Percentiles rank a stretch among this genome's conserved stretches.
These are phyloP conservation scores for Dactylonectria estremocensis DNA, from an alignment of 2,329 filamentous ascomycete genomes.

Conservation along the genomic window DNA sequence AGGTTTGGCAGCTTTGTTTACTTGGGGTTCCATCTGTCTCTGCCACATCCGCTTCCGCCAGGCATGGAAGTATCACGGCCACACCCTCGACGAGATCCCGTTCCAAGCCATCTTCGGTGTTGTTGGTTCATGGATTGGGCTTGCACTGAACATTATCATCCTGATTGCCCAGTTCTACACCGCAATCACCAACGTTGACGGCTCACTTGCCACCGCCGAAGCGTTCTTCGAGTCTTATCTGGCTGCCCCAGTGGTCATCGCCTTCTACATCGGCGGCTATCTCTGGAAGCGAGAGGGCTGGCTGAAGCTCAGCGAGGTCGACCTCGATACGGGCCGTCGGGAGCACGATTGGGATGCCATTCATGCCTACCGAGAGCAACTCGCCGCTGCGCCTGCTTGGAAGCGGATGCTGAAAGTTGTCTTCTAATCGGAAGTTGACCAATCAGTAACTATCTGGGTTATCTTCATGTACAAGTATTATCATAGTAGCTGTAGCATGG, in stretches of 20 bases:
- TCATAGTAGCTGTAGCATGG: not conserved
- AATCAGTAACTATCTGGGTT: not conserved
- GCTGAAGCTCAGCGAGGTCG: conserved; percentile 72
- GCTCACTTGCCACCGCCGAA: conserved; percentile 47
- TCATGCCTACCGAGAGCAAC: conserved; percentile 61
- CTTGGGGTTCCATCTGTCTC: conserved; percentile 79
- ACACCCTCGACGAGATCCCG: conserved; percentile 76
- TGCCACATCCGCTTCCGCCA: conserved; percentile 79
- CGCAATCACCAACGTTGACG: conserved; percentile 58
- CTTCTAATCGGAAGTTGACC: conserved; percentile 42
- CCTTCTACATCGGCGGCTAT: conserved; percentile 70
- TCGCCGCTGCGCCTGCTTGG: conserved; percentile 65
- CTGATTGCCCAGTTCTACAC: conserved; percentile 70
- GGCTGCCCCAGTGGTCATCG: conserved; percentile 67
- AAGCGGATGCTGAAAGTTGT: conserved; percentile 50
- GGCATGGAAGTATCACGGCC: conserved; percentile 75
- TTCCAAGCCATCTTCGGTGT: conserved; percentile 75
- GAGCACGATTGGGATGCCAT: conserved; percentile 74
- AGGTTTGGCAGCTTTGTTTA: conserved; percentile 76
- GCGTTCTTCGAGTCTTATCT: conserved; percentile 70
- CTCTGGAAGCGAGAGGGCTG: conserved; percentile 75
- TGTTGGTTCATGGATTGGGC: conserved; percentile 75
- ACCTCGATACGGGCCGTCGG: conserved; percentile 76
- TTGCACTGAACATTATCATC: conserved; percentile 70
- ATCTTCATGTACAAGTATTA: not conserved